Conservation (phyloP, 345 rosid genomes). For the Eucalyptus regnans region DNA sequence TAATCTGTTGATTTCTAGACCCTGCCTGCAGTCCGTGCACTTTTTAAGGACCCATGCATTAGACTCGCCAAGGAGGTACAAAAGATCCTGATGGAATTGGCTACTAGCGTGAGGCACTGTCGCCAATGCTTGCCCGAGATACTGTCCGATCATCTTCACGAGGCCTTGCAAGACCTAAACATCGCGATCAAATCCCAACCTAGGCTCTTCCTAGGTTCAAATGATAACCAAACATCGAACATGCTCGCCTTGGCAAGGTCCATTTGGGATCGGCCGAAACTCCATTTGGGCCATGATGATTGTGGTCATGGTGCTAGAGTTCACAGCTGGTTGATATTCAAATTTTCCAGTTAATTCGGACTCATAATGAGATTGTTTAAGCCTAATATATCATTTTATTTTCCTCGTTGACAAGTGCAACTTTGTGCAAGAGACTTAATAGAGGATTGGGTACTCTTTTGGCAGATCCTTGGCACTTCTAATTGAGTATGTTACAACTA, state of each 20-base stretch:
- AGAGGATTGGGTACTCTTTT: conserved; percentile 68
- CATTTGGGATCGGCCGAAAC: conserved; percentile 26
- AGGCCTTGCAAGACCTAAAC: conserved; percentile 65
- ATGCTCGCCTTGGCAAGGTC: too few species aligned
- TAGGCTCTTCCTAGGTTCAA: conserved; percentile 35
- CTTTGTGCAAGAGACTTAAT: conserved; percentile 72
- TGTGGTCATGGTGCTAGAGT: conserved; percentile 78
- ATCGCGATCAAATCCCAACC: conserved; percentile 64
- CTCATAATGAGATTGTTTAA: neutral
- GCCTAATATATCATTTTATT: neutral
- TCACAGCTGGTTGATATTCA: conserved; percentile 33
- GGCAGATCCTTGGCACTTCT: conserved; percentile 60
- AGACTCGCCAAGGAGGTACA: conserved; percentile 59
- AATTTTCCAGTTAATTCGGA: neutral
- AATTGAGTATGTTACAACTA: conserved; percentile 46
- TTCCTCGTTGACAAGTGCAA: conserved; percentile 37
- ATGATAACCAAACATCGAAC: conserved; percentile 17
- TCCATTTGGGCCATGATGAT: conserved; percentile 85
- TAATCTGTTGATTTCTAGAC: conserved; percentile 18
- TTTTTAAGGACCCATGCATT: conserved; percentile 66
- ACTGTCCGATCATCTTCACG: conserved; percentile 62
- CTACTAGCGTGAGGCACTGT: conserved; percentile 37
- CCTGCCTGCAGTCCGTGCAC: conserved; percentile 40
- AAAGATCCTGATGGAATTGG: conserved; percentile 45
- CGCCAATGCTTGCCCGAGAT: conserved; percentile 62